Evolutionary conservation across 2,329 filamentous ascomycete species (phyloP), one percentile per base, ranked within the genome.

Genomic region (Stagonosporopsis tanaceti): DNA sequence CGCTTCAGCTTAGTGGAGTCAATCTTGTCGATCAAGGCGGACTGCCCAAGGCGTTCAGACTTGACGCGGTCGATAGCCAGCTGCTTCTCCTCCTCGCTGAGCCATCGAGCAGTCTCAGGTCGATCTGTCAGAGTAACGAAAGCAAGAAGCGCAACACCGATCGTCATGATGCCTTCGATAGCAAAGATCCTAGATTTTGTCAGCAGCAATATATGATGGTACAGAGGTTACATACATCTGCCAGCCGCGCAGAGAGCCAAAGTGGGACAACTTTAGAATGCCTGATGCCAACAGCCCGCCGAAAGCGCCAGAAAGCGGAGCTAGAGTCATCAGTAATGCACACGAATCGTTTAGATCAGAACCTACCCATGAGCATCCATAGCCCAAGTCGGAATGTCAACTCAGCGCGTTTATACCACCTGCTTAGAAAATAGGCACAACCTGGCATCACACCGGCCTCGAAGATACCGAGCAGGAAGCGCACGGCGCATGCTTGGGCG

Each of bases 371-470:
- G 47, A 88, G 84, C 54, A 90, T 84, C 71, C 89, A 90, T 1
- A 89, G 75, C 0, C 85, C 83, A 2, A 90, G 77, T 0, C 88
- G 81, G 68, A 89, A 89, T 0, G 85, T 82, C 9, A 91, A 76
- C 71, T 91, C 88, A 50, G 81, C 82, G 32, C 85, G 80, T n/a
- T 86, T 80, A 65, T 90, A 91, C 88, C 88, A 91, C 50, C 88
- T 79, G 0, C 84, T 87, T 3, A 90, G 76, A 64, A 90, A 91
- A 73, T 91, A 91, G 0, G 88, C 87, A 37, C 89, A 88, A 0
- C 88, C 89, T 0, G 89, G 89, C 54, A 91, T 75, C 81, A 91
- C 84, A 9, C 88, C 88, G 0, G 89, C 85, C 72, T 92, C 89
- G 53, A 90, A 89, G 7, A 88, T 73, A 4, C 76, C 77, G 0